Evolutionary conservation across 345 rosid species (phyloP), one percentile per base, ranked within the genome.

Genomic region (Garcia nutans): DNA sequence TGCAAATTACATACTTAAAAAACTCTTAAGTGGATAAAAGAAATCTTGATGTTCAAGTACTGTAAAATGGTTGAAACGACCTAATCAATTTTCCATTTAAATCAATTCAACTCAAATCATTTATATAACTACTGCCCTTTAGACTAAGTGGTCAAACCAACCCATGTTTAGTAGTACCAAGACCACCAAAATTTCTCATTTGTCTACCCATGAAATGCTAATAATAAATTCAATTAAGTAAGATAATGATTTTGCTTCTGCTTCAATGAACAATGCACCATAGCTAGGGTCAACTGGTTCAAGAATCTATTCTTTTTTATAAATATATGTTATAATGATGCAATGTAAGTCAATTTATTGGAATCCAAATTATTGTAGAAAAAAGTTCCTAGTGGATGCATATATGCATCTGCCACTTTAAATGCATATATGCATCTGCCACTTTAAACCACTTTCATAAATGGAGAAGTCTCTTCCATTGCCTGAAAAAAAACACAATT

Each of bases 331-430:
- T 65, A 13, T 17, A 65, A 65, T 19, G 16, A 19, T 37, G 22
- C 0, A 2, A 3, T 20, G 41, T 37, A 37, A 37, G 41, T 65
- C 15, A 67, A 67, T 20, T 67, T 10, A 67, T 55, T 3, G 41
- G 65, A 49, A 19, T 49, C 57, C 47, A 16, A 65, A 58, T 16
- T 69, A 65, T 41, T 49, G 41, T 37, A 37, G 41, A 20, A 63
- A 58, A 71, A 82, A 75, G 76, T 70, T 73, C 42, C 57, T 10
- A 24, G 56, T 56, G 10, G 49, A 10, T 47, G 50, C 50, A 47
- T 62, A 56, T 64, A 20, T 65, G 68, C 79, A 75, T 71, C 71
- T 17, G 5, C 56, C 81, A 66, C 24, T 73, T 69, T 70, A 72
- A 8, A 61, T 42, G 50, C 50, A 47, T 62, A 56, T 64, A 20